These are phyloP conservation scores for Arthromyces matolae DNA, from an alignment of 768 basidiomycete species.

Conservation along the genomic window DNA sequence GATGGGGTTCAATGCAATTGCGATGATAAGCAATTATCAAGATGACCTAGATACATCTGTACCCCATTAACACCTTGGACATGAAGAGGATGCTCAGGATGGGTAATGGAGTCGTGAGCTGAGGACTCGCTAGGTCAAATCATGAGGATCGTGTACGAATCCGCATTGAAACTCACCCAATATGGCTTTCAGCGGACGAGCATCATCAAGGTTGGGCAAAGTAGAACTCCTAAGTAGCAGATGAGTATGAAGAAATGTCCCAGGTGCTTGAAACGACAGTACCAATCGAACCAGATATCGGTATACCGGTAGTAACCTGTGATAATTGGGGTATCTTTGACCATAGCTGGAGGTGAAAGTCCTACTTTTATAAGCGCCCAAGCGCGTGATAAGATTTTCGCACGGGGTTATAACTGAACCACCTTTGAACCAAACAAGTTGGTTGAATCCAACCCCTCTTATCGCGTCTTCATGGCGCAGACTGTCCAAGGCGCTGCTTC, in stretches of 20 bases:
- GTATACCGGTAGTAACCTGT: conserved; percentile 82
- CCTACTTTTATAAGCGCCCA: too few relatives aligned
- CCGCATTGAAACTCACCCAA: conserved; percentile 35
- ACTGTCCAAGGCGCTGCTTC: conserved; percentile 52
- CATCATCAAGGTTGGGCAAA: conserved; percentile 57
- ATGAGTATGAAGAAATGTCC: conserved; percentile 1
- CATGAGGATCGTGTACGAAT: background rate
- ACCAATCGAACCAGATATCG: conserved; percentile 85
- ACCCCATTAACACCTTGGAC: conserved; percentile 60
- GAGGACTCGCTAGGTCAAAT: background rate
- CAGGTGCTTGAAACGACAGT: conserved; percentile 5
- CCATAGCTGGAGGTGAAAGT: too few relatives aligned
- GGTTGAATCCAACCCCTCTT: conserved; percentile 5
- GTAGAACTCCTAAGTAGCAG: conserved; percentile 51
- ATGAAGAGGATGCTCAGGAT: conserved; percentile 70
- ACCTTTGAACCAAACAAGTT: conserved; percentile 25
- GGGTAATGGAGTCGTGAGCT: conserved; percentile 66
- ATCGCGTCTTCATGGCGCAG: conserved; percentile 53
- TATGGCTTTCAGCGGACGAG: conserved; percentile 61
- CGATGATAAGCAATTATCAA: background rate
- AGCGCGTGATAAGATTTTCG: conserved; percentile 14
- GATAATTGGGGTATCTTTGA: conserved; percentile 38
- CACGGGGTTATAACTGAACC: conserved; percentile 9
- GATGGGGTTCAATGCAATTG: background rate
- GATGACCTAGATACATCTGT: conserved; percentile 68